A percentile compares a stretch with the other conserved stretches of the same genome.
Evolutionary conservation across 352 stramenopile genomes (phyloP).

Genomic region (Globisporangium canariense): DNA sequence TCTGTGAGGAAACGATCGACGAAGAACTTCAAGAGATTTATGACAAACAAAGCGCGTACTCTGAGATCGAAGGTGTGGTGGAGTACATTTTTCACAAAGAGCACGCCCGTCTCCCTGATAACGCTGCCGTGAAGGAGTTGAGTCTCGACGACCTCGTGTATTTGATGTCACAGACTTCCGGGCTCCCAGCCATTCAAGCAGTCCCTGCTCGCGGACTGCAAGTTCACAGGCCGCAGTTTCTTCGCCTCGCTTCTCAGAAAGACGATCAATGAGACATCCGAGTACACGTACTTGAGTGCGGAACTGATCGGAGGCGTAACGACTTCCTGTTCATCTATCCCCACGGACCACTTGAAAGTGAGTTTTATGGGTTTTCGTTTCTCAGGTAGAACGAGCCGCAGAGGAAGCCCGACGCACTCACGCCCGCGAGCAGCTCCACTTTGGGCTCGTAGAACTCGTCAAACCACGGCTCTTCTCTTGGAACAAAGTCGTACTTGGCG

Average conservation of each 20-base stretch:
- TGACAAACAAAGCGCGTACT: neutral
- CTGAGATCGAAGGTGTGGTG: neutral
- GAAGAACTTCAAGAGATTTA: neutral
- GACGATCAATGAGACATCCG: neutral
- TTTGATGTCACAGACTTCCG: neutral
- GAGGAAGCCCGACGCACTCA: neutral
- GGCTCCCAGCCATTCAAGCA: neutral
- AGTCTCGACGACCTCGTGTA: neutral
- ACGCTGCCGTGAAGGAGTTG: neutral
- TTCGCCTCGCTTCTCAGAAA: neutral
- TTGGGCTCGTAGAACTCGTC: no score
- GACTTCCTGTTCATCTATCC: neutral
- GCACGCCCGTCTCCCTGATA: neutral
- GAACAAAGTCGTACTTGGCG: neutral
- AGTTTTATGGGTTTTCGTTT: neutral
- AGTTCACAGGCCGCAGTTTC: neutral
- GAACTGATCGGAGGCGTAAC: neutral
- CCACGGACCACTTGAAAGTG: no score
- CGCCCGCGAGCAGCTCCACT: constrained; percentile 1
- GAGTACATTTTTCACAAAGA: neutral
- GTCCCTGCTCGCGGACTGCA: neutral
- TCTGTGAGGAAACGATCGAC: neutral
- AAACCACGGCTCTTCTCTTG: no score
- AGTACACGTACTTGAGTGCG: neutral
- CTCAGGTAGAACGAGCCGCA: constrained; percentile 1